These are phyloP conservation scores for Entomortierella parvispora DNA, from an alignment of 192 early-diverging fungal genomes.

Conservation along the genomic window DNA sequence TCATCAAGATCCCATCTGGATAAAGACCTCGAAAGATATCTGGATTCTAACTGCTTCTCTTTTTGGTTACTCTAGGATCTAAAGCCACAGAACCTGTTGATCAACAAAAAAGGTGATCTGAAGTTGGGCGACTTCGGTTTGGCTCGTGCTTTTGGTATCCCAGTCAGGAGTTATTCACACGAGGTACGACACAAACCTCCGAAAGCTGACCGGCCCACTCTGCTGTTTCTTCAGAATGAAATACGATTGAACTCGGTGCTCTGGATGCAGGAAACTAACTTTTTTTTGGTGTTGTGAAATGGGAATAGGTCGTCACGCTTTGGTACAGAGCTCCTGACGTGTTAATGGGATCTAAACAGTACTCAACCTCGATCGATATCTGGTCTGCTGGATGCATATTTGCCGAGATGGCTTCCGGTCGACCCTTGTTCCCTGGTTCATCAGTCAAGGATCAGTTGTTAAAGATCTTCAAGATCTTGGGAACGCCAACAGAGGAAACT, in stretches of 20 bases:
- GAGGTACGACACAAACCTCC: constrained; percentile 62
- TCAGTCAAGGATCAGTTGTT: constrained; percentile 88
- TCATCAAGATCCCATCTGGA: neutral
- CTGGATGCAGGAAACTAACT: neutral
- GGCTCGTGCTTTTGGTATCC: constrained; percentile 98
- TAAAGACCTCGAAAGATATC: neutral
- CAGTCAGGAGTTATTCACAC: constrained; percentile 86
- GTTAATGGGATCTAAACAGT: constrained; percentile 79
- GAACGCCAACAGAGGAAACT: constrained; percentile 80
- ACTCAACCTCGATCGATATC: neutral
- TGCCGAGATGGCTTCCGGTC: constrained; percentile 89
- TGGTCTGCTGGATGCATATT: neutral
- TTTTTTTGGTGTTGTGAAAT: neutral
- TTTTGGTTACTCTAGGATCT: constrained; percentile 63
- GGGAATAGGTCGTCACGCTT: constrained; percentile 79
- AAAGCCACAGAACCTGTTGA: constrained; percentile 93
- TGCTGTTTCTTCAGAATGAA: neutral
- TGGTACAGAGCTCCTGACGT: constrained; percentile 93
- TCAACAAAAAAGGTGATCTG: constrained; percentile 88
- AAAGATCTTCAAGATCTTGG: constrained; percentile 91
- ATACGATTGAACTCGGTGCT: neutral
- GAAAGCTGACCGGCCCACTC: neutral
- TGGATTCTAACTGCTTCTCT: neutral
- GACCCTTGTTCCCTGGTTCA: constrained; percentile 91
- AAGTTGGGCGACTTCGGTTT: constrained; percentile 97